Conservation (phyloP, 208 protist species). For the Leishmania major region DNA sequence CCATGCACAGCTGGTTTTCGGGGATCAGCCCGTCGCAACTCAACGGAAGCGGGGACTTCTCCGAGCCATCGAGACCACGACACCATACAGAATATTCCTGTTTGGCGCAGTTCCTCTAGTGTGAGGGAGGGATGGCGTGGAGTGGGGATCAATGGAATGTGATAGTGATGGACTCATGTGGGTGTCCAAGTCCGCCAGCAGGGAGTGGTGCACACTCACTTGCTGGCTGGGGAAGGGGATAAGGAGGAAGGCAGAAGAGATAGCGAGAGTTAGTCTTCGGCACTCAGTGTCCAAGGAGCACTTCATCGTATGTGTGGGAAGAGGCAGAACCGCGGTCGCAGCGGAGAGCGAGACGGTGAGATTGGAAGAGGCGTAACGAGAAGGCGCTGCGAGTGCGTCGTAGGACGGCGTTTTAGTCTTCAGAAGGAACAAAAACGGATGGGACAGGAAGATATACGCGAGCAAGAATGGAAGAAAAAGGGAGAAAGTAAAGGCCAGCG, state of each 20-base stretch:
- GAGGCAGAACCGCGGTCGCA: not conserved
- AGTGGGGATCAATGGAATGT: not conserved
- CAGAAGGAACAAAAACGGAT: not conserved
- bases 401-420: not conserved
- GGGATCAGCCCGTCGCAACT: not conserved
- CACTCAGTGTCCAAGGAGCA: not conserved
- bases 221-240: not conserved
- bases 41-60: not conserved
- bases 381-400: not conserved
- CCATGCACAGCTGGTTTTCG: not conserved
- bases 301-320: not conserved
- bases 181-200: not conserved
- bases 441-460: not conserved
- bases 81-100: not conserved
- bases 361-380: not conserved
- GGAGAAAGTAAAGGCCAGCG: not conserved
- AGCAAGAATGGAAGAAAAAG: not conserved
- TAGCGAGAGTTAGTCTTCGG: not conserved
- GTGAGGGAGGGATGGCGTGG: not conserved
- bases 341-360: slow-evolving; percentile 1
- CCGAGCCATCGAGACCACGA: not conserved
- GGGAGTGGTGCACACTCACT: too few relatives aligned
- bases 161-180: not conserved
- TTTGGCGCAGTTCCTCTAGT: not conserved
- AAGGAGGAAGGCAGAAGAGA: not conserved